Percentiles rank a stretch among this genome's conserved stretches.
Conservation (phyloP, 345 rosid species). For the Brassica cretica region DNA sequence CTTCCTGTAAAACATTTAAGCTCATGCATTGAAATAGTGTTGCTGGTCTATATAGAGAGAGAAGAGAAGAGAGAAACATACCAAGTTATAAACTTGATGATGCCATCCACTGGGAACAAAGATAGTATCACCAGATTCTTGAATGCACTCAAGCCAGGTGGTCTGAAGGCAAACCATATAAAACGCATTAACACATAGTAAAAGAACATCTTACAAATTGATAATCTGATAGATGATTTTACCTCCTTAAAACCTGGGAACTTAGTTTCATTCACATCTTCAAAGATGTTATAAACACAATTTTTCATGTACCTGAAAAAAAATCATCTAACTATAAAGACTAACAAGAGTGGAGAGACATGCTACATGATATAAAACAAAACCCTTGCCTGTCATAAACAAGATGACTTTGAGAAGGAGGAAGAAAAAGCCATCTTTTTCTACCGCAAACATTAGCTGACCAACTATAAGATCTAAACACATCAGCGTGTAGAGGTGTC, state of each 20-base stretch:
- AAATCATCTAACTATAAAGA: constrained; percentile 5
- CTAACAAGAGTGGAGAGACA: not conserved
- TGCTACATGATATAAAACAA: not conserved
- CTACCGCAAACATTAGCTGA: constrained; percentile 91
- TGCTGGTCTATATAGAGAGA: not conserved
- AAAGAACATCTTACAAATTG: not conserved
- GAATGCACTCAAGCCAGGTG: constrained; percentile 80
- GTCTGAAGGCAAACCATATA: constrained; percentile 48
- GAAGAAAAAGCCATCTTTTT: constrained; percentile 79
- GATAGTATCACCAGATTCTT: constrained; percentile 67
- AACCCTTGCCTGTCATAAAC: constrained; percentile 71
- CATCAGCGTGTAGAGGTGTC: constrained; percentile 98
- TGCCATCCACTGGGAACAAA: constrained; percentile 98
- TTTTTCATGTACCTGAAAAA: constrained; percentile 67
- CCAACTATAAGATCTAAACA: constrained; percentile 94
- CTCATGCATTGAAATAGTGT: not conserved
- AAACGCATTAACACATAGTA: not conserved
- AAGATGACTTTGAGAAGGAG: constrained; percentile 71
- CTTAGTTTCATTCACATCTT: constrained; percentile 53
- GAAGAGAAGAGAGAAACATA: constrained; percentile 31
- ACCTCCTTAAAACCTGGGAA: constrained; percentile 86
- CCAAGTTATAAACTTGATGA: constrained; percentile 97
- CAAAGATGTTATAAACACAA: constrained; percentile 65
- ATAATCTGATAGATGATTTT: constrained; percentile 8
- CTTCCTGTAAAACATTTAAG: constrained; percentile 65